Base-by-base conservation (phyloP, 805 yeast species). In the Jamesozyma jinghongensis region DNA sequence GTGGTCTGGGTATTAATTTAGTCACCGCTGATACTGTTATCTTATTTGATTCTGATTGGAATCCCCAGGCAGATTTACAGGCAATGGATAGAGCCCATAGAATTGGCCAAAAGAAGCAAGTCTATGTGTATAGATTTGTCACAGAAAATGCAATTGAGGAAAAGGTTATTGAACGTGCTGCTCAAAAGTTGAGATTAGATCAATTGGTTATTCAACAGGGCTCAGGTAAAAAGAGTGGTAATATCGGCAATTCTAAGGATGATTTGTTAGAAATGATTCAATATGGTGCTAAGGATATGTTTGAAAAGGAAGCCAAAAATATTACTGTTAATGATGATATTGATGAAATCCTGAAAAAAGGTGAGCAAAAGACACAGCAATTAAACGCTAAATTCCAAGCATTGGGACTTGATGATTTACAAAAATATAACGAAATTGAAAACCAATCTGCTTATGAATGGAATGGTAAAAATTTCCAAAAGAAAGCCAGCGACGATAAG, bases 21-120 rank as follows among this genome's bases (percentile, higher is more conserved):
- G 90, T 95, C 0, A 76, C 85, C 7, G 97, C 97, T 2, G 96
- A 88, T 59, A 78, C 84, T 33, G 97, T 88, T 37, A 75, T 88
- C 3, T 62, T 88, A 20, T 90, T 77, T 57, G 97, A 88, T 61
- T 83, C 94, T 0, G 97, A 88, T 65, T 88, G 97, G 97, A 88
- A 88, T 57, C 97, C 97, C 2, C 97, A 88, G 59, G 97, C 96
- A 0, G 97, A 88, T 69, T 69, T 88, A 53, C 97, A 88, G 65
- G 97, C 97, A 1, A 88, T 88, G 97, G 97, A 90, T 61, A 75
- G 97, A 57, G 97, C 97, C 1, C 97, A 88, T 58, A 78, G 97
- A 69, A 88, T 88, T 57, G 97, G 97, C 16, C 97, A 88, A 61
- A 90, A 85, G 59, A 90, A 90, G 57, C 98, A 90, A 66, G 98